Percentiles rank a stretch among this genome's conserved stretches.
Conservation (phyloP, 129 eudicot genomes). For the Flaveria brownii region DNA sequence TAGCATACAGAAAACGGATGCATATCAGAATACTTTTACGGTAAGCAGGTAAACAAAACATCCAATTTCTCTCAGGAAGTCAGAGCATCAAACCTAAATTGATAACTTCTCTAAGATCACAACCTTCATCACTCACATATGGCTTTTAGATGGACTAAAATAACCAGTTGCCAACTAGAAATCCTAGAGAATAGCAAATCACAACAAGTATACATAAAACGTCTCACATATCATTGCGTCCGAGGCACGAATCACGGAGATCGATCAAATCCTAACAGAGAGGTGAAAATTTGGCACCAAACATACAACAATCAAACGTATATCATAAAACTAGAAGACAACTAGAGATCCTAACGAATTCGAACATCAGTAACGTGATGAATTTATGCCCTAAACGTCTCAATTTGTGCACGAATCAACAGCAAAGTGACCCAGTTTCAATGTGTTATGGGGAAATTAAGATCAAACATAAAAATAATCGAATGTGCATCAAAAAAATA, state of each 20-base stretch:
- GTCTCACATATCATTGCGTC: not conserved
- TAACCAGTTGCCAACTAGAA: not conserved
- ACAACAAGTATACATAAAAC: not conserved
- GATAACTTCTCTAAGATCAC: not conserved
- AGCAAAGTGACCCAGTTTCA: not conserved
- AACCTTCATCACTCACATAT: not conserved
- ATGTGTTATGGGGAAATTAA: not conserved
- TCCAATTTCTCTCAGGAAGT: not conserved
- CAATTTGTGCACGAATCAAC: not conserved
- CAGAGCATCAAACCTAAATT: not conserved
- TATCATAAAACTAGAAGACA: not conserved
- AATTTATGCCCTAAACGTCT: not conserved
- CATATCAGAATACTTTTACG: not conserved
- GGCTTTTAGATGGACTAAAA: not conserved
- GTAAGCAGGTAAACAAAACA: not conserved
- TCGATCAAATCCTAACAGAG: not conserved
- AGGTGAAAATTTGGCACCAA: not conserved
- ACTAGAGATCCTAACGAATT: conserved; percentile 1
- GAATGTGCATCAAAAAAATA: not conserved
- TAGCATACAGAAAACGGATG: not conserved
- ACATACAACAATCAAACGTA: not conserved
- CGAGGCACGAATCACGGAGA: not conserved
- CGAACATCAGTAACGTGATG: not conserved
- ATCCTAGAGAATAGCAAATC: not conserved
- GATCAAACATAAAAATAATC: conserved; percentile 5